Evolutionary conservation across 257 asterid species (phyloP).

Genomic region (Marsdenia floribunda): DNA sequence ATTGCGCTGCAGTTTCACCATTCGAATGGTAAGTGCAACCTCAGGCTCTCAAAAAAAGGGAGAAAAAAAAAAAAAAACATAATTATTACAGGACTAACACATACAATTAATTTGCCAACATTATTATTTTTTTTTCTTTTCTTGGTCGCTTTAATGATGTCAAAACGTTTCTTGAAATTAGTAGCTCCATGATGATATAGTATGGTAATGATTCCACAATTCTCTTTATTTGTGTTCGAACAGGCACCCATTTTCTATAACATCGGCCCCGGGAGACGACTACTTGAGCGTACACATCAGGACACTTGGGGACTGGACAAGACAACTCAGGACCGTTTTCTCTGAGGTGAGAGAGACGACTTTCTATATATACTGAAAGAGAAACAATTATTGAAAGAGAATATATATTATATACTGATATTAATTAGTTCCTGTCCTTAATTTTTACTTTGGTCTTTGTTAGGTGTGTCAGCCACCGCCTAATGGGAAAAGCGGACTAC

Average conservation of each 20-base stretch:
- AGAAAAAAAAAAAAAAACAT: too few relatives aligned
- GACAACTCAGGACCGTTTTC: constrained; percentile 64
- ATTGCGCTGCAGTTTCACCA: constrained; percentile 88
- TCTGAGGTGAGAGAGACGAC: constrained; percentile 41
- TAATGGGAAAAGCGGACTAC: constrained; percentile 84
- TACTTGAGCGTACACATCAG: constrained; percentile 79
- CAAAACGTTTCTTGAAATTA: background rate
- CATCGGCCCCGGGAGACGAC: constrained; percentile 82
- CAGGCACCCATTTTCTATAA: constrained; percentile 93
- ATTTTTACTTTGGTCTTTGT: background rate
- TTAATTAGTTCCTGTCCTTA: background rate
- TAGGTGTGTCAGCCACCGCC: constrained; percentile 88
- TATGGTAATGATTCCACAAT: constrained; percentile 3
- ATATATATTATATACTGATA: too few relatives aligned
- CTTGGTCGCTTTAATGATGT: too few relatives aligned
- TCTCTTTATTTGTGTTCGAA: constrained; percentile 10
- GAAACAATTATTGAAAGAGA: too few relatives aligned
- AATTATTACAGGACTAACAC: background rate
- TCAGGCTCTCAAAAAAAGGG: too few relatives aligned
- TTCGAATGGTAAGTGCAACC: constrained; percentile 65
- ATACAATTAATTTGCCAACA: background rate
- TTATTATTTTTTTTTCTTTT: background rate
- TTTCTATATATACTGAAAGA: too few relatives aligned
- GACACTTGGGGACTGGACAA: constrained; percentile 83
- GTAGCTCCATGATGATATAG: background rate